phyloP scores from a whole-genome alignment of 176 grass and related monocot species.

The Carex cristatella region DNA sequence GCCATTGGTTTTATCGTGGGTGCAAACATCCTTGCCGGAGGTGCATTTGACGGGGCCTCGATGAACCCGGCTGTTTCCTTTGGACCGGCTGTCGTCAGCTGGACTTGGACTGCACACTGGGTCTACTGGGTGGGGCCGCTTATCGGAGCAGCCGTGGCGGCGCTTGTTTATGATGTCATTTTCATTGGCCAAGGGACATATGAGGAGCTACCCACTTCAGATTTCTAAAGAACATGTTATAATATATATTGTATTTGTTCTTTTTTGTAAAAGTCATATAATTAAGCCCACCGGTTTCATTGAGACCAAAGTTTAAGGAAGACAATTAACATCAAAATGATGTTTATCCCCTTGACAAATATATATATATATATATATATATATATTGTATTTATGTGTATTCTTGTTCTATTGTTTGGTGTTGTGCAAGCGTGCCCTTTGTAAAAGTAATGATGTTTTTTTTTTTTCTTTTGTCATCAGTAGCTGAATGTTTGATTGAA shows the following conservation, averaged over 20 bases:
- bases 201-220: constrained; percentile 45
- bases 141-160: constrained; percentile 57
- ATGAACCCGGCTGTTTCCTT: constrained; percentile 90
- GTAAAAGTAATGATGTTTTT: not conserved
- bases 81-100: constrained; percentile 56
- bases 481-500: constrained; percentile 9
- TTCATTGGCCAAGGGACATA: constrained; percentile 60
- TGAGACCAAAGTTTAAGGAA: no score
- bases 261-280: no score
- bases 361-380: not conserved
- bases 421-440: not conserved
- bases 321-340: no score
- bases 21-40: constrained; percentile 72
- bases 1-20: constrained; percentile 77
- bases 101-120: constrained; percentile 63
- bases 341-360: no score
- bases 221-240: constrained; percentile 35
- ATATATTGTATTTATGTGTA: not conserved
- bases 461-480: not conserved
- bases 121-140: constrained; percentile 82
- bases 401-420: not conserved
- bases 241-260: no score
- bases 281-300: no score
- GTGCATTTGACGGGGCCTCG: constrained; percentile 65
- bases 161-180: constrained; percentile 53